Conservation (phyloP, 768 basidiomycete genomes). For the Leccinum uliginosum region DNA sequence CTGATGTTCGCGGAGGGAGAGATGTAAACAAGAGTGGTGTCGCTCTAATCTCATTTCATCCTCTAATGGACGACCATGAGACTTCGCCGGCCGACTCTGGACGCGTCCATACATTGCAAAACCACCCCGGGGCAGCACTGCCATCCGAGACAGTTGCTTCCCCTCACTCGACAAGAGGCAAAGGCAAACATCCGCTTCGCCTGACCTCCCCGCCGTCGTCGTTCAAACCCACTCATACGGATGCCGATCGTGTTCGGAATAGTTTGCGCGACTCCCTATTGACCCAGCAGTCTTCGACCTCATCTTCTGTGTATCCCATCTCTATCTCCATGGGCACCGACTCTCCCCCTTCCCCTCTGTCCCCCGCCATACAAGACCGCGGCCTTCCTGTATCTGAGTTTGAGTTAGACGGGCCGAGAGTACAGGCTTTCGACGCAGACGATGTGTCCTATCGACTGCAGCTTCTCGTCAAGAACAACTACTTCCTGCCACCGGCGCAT, state of each 20-base stretch:
- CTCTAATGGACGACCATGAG: slow-evolving; percentile 16
- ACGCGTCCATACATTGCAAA: slow-evolving; percentile 2
- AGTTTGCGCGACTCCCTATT: slow-evolving; percentile 52
- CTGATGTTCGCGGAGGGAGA: slow-evolving; percentile 7
- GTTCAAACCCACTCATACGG: slow-evolving; percentile 25
- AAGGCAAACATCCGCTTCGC: slow-evolving; percentile 33
- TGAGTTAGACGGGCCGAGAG: slow-evolving; percentile 45
- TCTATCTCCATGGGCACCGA: slow-evolving; percentile 66
- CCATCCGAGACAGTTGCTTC: slow-evolving; percentile 11
- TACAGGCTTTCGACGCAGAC: slow-evolving; percentile 58
- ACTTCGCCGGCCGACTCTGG: background rate
- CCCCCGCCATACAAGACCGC: slow-evolving; percentile 41
- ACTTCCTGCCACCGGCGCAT: slow-evolving; percentile 86
- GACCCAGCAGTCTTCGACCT: slow-evolving; percentile 62
- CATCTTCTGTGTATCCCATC: slow-evolving; percentile 74
- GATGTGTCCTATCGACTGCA: slow-evolving; percentile 84
- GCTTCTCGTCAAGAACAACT: slow-evolving; percentile 81
- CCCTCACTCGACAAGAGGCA: slow-evolving; percentile 26
- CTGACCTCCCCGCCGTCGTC: slow-evolving; percentile 33
- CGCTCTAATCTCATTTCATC: slow-evolving; percentile 24
- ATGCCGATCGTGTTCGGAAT: slow-evolving; percentile 43
- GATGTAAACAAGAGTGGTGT: slow-evolving; percentile 23
- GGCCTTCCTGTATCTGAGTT: slow-evolving; percentile 45
- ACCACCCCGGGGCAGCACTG: slow-evolving; percentile 11
- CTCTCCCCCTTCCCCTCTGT: slow-evolving; percentile 60